Conservation (phyloP, 192 early-diverging fungal species). For the Umbelopsis sp. region DNA sequence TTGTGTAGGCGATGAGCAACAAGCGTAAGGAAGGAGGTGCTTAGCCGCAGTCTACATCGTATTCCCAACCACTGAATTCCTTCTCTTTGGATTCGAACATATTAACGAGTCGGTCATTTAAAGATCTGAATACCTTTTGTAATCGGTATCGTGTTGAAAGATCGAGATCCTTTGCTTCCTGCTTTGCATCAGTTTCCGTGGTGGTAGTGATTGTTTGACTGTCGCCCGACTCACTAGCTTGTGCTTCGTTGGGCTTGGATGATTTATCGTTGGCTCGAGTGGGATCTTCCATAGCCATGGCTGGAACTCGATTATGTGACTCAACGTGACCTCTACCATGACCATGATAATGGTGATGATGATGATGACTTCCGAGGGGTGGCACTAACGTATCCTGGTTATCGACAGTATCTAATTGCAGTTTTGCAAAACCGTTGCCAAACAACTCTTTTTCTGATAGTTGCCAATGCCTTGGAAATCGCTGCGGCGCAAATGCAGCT, state of each 20-base stretch:
- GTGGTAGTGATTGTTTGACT: not conserved
- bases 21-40: not conserved
- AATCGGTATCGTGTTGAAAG: conserved; percentile 51
- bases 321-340: conserved; percentile 20
- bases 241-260: not conserved
- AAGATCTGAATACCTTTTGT: conserved; percentile 48
- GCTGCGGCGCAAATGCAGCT: conserved; percentile 16
- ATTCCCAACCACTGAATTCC: conserved; percentile 54
- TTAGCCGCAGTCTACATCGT: conserved; percentile 56
- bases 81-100: conserved; percentile 49
- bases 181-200: not conserved
- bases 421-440: not conserved
- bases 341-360: conserved; percentile 11
- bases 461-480: conserved; percentile 13
- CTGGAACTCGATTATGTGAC: conserved; percentile 18
- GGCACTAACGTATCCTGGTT: not conserved
- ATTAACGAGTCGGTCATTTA: conserved; percentile 47
- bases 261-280: not conserved
- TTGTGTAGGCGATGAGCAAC: not conserved
- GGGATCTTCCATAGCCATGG: conserved; percentile 33
- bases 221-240: not conserved
- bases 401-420: not conserved
- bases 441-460: conserved; percentile 4
- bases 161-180: conserved; percentile 27
- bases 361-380: not conserved